Conservation (phyloP, 192 early-diverging fungal genomes). For the Geosiphon pyriformis region DNA sequence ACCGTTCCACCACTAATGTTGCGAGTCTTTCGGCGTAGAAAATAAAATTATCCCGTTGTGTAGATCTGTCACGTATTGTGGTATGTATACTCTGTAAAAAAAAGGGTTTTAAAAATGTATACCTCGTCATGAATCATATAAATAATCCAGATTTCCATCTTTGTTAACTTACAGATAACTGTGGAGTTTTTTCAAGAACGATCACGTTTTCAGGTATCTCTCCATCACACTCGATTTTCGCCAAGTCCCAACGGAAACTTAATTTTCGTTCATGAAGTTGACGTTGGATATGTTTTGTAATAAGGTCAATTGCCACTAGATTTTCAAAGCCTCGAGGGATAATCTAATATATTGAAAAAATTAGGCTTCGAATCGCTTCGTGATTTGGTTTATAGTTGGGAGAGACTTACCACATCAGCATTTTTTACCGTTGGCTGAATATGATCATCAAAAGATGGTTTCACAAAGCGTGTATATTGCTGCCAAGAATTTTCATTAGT, state of each 20-base stretch:
- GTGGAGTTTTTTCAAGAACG: conserved; percentile 48
- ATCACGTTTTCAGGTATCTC: conserved; percentile 40
- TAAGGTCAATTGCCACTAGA: conserved; percentile 82
- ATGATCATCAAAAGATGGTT: conserved; percentile 88
- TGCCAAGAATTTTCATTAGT: conserved; percentile 13
- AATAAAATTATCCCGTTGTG: conserved; percentile 78
- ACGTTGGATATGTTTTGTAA: conserved; percentile 82
- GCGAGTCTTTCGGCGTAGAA: conserved; percentile 89
- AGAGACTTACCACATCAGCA: conserved; percentile 72
- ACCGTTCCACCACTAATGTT: conserved; percentile 79
- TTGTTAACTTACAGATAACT: conserved; percentile 45
- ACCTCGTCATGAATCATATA: not conserved
- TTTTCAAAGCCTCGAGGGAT: conserved; percentile 91
- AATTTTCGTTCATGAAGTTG: conserved; percentile 71
- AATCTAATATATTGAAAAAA: conserved; percentile 49
- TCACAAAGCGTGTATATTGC: conserved; percentile 92
- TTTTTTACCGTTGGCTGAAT: conserved; percentile 90
- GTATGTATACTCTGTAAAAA: conserved; percentile 66
- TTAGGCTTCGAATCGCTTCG: no score
- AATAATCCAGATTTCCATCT: no score
- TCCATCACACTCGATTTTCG: conserved; percentile 32
- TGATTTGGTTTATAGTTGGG: no score
- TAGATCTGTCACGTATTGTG: conserved; percentile 67
- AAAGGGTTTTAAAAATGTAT: not conserved
- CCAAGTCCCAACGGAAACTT: conserved; percentile 51